phyloP scores from a whole-genome alignment of 176 grass and related monocot species.

The Rhynchospora pubera region DNA sequence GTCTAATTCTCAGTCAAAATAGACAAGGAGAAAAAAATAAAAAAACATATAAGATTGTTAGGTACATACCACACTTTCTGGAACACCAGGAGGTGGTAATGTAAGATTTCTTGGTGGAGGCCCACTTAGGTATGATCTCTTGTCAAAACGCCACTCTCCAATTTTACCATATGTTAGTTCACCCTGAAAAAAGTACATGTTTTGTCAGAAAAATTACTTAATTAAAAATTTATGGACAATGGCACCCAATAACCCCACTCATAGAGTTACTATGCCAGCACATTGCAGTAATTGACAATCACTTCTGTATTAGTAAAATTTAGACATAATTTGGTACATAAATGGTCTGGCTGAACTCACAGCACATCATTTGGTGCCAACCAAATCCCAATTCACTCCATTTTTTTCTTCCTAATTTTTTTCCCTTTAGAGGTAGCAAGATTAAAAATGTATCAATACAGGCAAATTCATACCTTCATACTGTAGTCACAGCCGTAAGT shows the following conservation, averaged over 20 bases:
- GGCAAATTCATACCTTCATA: slow-evolving; percentile 49
- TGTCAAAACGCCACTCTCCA: slow-evolving; percentile 92
- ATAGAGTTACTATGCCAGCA: neutral
- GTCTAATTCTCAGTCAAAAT: no score
- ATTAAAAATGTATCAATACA: neutral
- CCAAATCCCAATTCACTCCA: neutral
- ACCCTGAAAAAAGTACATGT: slow-evolving; percentile 36
- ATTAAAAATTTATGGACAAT: neutral
- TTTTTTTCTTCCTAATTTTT: neutral
- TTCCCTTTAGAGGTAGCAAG: neutral
- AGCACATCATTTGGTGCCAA: neutral
- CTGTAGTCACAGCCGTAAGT: slow-evolving; percentile 90
- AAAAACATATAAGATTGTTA: neutral
- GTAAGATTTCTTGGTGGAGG: slow-evolving; percentile 87
- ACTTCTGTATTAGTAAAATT: neutral
- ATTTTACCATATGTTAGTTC: slow-evolving; percentile 85
- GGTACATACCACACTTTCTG: slow-evolving; percentile 97
- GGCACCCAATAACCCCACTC: neutral
- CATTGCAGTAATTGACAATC: neutral
- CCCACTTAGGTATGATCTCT: slow-evolving; percentile 77
- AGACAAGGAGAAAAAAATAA: neutral
- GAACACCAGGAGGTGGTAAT: slow-evolving; percentile 82
- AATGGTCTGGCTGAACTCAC: neutral
- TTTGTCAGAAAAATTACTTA: neutral
- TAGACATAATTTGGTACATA: neutral